Conservation (phyloP, 2,329 filamentous ascomycete genomes). For the Alternaria ventricosa region DNA sequence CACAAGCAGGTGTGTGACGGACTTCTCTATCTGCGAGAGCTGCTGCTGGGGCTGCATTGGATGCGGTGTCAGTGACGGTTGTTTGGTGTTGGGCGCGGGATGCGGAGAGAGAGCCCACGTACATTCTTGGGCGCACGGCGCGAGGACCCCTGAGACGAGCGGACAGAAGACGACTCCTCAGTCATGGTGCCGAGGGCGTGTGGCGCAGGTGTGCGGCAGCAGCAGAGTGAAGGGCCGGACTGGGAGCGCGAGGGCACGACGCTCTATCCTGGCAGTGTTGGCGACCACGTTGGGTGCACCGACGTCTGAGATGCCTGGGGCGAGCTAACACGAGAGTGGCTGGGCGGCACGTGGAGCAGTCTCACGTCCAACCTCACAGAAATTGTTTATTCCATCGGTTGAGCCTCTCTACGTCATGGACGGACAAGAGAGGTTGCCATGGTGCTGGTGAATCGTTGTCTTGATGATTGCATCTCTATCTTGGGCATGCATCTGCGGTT, state of each 20-base stretch:
- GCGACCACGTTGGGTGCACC: conserved; percentile 19
- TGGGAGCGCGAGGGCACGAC: conserved; percentile 21
- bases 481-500: not conserved
- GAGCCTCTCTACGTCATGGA: not conserved
- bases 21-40: conserved; percentile 98
- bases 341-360: conserved; percentile 20
- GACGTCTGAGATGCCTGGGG: conserved; percentile 17
- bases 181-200: conserved; percentile 25
- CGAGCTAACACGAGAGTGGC: conserved; percentile 17
- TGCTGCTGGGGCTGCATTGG: conserved; percentile 68
- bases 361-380: conserved; percentile 8
- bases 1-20: conserved; percentile 88
- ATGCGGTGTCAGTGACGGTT: conserved; percentile 23
- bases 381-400: not conserved
- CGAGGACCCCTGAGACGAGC: conserved; percentile 56
- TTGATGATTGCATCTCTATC: not conserved
- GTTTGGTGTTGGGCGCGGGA: conserved; percentile 10
- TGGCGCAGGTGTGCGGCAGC: conserved; percentile 25
- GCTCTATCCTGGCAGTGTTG: conserved; percentile 19
- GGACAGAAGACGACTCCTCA: conserved; percentile 33
- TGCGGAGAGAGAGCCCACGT: conserved; percentile 23
- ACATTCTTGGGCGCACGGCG: conserved; percentile 47
- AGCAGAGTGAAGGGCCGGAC: conserved; percentile 18
- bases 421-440: not conserved
- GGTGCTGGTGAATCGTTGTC: not conserved